Base-by-base conservation (phyloP, 768 basidiomycete genomes). In the Hygrocybe coccinea region DNA sequence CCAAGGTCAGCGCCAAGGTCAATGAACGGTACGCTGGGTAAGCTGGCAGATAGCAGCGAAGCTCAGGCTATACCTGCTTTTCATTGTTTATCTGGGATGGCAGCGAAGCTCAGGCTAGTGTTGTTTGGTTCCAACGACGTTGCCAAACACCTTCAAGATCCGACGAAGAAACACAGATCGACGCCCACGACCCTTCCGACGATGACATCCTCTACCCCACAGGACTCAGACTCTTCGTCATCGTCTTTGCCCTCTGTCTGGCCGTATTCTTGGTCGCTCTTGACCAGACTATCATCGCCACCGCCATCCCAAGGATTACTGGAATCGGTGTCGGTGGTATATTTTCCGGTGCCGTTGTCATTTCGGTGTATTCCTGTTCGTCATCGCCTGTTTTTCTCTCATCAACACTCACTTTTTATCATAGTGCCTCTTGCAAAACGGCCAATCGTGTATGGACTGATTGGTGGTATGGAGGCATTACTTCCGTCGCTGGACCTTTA, bases 381-480 rank as follows among this genome's bases (percentile, higher is more conserved):
- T 22, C 63, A 64, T 49, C 46, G 62, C 22, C 60, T 59, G 10
- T 61, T 64, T n/a, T 58, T 55, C 39, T 61, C 25, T 46, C 62
- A 10, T 62, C 59, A 25, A 62, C 54, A 62, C n/a, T 33, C 63
- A 25, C 63, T 60, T 38, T 50, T 59, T 3, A 58, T 57, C 17
- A 59, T 56, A 44, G 49, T 66, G 39, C 52, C 59, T 10, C 63
- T 67, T 35, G 59, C 64, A 9, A 43, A 59, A 53, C 55, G 67
- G 21, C 64, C 67, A 9, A 59, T 65, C 9, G 55, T 61, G 25
- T 61, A 60, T 51, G 63, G 60, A 1, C 25, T 64, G 19, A 54
- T 67, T 33, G 64, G 64, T 19, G 61, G 57, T 36, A 59, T 78
- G 46, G 75, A 56, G 79, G 76, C 7, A 41, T 66, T 36, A 50